Evolutionary conservation across 1,139 yeast genomes (phyloP), one percentile per base, ranked within the genome.

Genomic region (Protomyces pachydermus): DNA sequence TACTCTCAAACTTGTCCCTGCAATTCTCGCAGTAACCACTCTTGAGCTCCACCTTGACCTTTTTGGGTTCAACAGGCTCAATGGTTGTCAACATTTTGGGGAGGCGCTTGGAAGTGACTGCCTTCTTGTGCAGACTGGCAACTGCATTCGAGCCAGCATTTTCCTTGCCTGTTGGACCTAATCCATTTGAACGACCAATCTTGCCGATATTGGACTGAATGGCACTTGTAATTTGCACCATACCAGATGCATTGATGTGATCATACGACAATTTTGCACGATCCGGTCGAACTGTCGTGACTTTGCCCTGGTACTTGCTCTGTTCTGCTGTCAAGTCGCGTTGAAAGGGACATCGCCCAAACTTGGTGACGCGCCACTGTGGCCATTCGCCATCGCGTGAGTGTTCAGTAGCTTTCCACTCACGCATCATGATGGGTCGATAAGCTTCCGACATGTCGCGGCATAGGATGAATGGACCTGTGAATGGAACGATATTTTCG

Each of bases 11-110:
- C 72, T 87, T 87, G 69, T 87, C 89, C 39, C 95, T 81, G 75
- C 99, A 93, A 74, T 93, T 95, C 73, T 93, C 99, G 76, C 98
- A 93, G 75, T 88, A 90, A 0, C 96, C 96, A 60, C 82, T 68
- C 54, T 67, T 55, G 55, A 69, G 58, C 51, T 70, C 64, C 23
- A 61, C 60, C 38, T 58, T 56, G 23, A 54, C 55, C 42, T 56
- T 56, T 45, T 56, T 65, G 16, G 54, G 37, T 28, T 54, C 64
- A 25, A 53, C 38, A 10, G 58, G 58, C 45, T 54, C 58, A 6
- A 45, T 20, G 14, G 54, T 32, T 1, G 58, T 42, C 18, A 28
- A 42, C 28, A 53, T 28, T 42, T 60, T 60, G 37, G 64, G 32
- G 20, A 32, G 35, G 12, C 64, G 34, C 38, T 45, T 53, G 10